These are phyloP conservation scores for Diaporthe sp. DNA, from an alignment of 2,329 filamentous ascomycete species.

Conservation along the genomic window DNA sequence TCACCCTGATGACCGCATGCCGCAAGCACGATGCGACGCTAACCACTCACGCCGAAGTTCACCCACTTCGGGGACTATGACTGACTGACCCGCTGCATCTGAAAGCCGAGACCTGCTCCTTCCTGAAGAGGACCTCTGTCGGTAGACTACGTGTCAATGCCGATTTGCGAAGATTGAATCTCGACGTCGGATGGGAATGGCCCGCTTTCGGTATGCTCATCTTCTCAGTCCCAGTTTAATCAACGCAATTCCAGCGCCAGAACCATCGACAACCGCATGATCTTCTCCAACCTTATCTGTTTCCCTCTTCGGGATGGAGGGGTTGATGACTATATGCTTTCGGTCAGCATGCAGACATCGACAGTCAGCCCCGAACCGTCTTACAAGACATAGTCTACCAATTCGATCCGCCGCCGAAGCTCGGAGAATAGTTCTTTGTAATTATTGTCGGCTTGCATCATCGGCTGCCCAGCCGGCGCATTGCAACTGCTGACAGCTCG, in stretches of 20 bases:
- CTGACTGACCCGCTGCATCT: constrained; percentile 3
- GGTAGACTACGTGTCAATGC: not conserved
- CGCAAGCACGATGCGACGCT: constrained; percentile 7
- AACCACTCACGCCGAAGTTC: constrained; percentile 7
- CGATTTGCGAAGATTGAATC: not conserved
- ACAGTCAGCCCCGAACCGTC: not conserved
- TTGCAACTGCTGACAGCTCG: not conserved
- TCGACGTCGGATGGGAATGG: constrained; percentile 14
- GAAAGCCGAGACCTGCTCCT: constrained; percentile 17
- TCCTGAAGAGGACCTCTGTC: not conserved
- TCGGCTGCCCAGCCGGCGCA: not conserved
- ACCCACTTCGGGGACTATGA: constrained; percentile 17
- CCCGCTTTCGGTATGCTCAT: not conserved
- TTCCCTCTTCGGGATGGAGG: not conserved
- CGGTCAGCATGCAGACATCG: constrained; percentile 15
- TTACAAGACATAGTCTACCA: not conserved
- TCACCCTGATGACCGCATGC: constrained; percentile 18
- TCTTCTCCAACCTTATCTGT: constrained; percentile 5
- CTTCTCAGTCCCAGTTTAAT: not conserved
- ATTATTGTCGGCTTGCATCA: not conserved
- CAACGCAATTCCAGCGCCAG: not conserved
- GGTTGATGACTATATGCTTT: not conserved
- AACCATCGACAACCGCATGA: not conserved
- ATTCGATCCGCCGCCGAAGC: not conserved
- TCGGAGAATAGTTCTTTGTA: not conserved